These are phyloP conservation scores for Cladosporium velox DNA, from an alignment of 2,329 filamentous ascomycete species.

Conservation along the genomic window DNA sequence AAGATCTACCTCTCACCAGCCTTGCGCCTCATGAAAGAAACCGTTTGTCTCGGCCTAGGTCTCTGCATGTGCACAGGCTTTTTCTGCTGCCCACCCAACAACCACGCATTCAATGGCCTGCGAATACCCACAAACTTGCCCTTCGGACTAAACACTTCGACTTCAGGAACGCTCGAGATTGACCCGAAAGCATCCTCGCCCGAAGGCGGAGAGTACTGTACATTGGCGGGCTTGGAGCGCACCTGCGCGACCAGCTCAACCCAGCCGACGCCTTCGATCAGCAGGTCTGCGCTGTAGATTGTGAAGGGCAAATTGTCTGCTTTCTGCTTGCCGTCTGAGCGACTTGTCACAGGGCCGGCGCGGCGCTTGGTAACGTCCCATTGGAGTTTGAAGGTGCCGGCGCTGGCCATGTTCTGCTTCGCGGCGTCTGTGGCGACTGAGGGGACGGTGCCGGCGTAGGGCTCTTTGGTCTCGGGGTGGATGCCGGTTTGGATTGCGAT, in stretches of 20 bases:
- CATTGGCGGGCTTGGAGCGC: conserved; percentile 44
- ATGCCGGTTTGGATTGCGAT: conserved; percentile 64
- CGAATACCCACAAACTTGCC: conserved; percentile 75
- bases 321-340: conserved; percentile 61
- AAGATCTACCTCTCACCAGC: conserved; percentile 24
- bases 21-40: conserved; percentile 41
- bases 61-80: conserved; percentile 53
- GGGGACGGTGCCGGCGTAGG: conserved; percentile 57
- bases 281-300: conserved; percentile 77
- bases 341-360: conserved; percentile 69
- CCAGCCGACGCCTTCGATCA: conserved; percentile 93
- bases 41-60: conserved; percentile 66
- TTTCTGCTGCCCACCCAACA: conserved; percentile 50
- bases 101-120: conserved; percentile 70
- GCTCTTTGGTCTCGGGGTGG: conserved; percentile 49
- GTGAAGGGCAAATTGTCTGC: conserved; percentile 74
- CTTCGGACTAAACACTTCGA: conserved; percentile 84
- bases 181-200: conserved; percentile 27
- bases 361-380: conserved; percentile 83
- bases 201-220: neutral
- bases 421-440: conserved; percentile 57
- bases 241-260: conserved; percentile 85
- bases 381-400: conserved; percentile 72
- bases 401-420: conserved; percentile 51
- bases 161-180: conserved; percentile 52